Conservation (phyloP, 2,329 filamentous ascomycete genomes). For the Colletotrichum simmondsii region DNA sequence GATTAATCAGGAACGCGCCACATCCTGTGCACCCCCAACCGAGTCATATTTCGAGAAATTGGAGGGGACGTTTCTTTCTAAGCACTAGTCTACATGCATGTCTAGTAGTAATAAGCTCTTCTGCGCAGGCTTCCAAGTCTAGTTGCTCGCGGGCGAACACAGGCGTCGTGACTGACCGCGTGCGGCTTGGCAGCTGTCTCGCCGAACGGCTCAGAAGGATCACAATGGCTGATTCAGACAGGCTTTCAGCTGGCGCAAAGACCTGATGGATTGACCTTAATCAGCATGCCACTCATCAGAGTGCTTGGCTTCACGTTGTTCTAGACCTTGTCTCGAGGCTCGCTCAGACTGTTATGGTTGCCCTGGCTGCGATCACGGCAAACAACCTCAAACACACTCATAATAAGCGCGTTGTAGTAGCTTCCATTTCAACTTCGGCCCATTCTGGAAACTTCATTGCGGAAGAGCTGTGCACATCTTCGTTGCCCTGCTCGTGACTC, state of each 20-base stretch:
- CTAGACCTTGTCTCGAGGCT: not conserved
- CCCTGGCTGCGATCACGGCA: not conserved
- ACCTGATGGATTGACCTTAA: not conserved
- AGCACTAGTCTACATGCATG: conserved; percentile 17
- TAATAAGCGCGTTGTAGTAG: not conserved
- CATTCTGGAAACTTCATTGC: conserved; percentile 5
- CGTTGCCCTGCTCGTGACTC: not conserved
- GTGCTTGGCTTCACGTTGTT: not conserved
- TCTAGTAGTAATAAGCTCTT: not conserved
- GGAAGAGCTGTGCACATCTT: conserved; percentile 17
- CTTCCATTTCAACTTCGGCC: not conserved
- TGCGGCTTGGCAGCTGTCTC: conserved; percentile 12
- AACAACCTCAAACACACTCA: conserved; percentile 9
- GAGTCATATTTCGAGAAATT: conserved; percentile 6
- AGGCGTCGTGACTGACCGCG: not conserved
- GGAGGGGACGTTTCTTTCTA: not conserved
- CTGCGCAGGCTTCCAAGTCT: conserved; percentile 2
- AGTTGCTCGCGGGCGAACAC: not conserved
- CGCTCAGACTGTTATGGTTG: conserved; percentile 13
- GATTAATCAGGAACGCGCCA: conserved; percentile 24
- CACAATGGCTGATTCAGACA: not conserved
- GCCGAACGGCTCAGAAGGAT: not conserved
- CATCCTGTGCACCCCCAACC: not conserved
- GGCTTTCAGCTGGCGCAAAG: conserved; percentile 10
- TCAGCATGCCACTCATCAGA: conserved; percentile 13